Evolutionary conservation across 2,329 filamentous ascomycete genomes (phyloP), one percentile per base, ranked within the genome.

Genomic region (Hypocrella siamensis): DNA sequence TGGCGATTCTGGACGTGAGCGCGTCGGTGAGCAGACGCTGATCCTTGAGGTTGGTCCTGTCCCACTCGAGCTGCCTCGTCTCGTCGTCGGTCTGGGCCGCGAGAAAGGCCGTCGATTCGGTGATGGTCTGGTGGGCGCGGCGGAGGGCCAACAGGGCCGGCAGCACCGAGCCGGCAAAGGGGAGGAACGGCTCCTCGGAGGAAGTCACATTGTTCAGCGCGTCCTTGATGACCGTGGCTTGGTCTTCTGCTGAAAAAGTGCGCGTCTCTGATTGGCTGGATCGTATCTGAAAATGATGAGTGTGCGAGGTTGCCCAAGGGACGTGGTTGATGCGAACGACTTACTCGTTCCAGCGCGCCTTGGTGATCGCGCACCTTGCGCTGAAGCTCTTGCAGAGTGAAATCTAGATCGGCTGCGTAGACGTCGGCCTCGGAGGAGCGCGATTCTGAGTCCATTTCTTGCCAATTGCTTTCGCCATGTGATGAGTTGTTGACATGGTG

Each of bases 91-190:
- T 51, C 22, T 67, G 64, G 4, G 57, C 49, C 4, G 51, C 47
- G 10, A 82, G 61, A 32, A 74, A 74, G 15, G 59, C 55, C 40
- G 70, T 73, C 14, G 75, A 78, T 41, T 82, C 75, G 36, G 63
- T 52, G 30, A 80, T 67, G 12, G 73, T 74, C 35, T 67, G 62
- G 35, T 76, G 66, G 3, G 77, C 75, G 43, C 69, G 73, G 31
- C 78, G 73, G 33, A 84, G 54, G 5, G 82, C 80, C 26, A 90
- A 49, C 4, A 92, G 60, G 6, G 75, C 71, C 4, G 81, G 79
- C 6, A 90, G 53, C 5, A 76, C 62, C 15, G 82, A 88, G 31
- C 67, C 70, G 8, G 70, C 58, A 17, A 65, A 61, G 3, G 82
- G 81, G 16, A 88, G 57, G 42, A 73, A 72, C 7, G 78, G 75